phyloP scores from a whole-genome alignment of 2,329 filamentous ascomycete genomes.

The Arthrobotrys conoides region DNA sequence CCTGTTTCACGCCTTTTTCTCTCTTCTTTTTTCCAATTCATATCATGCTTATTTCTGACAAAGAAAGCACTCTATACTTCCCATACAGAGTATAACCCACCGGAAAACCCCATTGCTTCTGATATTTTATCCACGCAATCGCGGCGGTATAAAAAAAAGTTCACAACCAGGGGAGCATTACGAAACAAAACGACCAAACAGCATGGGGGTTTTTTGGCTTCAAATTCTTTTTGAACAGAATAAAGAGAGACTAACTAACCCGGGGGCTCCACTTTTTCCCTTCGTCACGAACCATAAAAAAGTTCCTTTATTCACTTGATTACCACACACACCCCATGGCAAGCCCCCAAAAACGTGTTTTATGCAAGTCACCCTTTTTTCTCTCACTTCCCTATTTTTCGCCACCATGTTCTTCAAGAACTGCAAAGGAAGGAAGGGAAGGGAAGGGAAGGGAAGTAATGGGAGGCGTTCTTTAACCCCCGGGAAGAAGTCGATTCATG shows the following conservation, averaged over 20 bases:
- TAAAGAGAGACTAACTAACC: background rate
- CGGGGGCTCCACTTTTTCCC: conserved; percentile 1
- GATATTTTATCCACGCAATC: conserved; percentile 29
- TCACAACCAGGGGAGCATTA: conserved; percentile 10
- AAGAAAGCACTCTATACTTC: too few species aligned
- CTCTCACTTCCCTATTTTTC: background rate
- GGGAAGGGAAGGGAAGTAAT: too few species aligned
- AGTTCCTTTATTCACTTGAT: conserved; percentile 14
- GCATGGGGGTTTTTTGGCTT: background rate
- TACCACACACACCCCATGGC: conserved; percentile 2
- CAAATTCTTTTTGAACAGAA: background rate
- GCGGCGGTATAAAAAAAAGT: conserved; percentile 25
- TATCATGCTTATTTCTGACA: background rate
- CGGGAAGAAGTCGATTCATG: background rate
- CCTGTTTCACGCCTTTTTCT: background rate
- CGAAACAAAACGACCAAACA: conserved; percentile 34
- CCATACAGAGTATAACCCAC: background rate
- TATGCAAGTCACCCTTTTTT: conserved; percentile 57
- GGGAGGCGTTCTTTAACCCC: background rate
- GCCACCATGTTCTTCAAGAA: conserved; percentile 5
- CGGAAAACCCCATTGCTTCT: background rate
- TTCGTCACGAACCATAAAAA: background rate
- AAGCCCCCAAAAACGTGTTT: conserved; percentile 54
- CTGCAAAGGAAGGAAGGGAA: too few species aligned
- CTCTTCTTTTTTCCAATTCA: background rate